Base-by-base conservation (phyloP, 2,329 filamentous ascomycete genomes). In the Ramularia collo-cygni region DNA sequence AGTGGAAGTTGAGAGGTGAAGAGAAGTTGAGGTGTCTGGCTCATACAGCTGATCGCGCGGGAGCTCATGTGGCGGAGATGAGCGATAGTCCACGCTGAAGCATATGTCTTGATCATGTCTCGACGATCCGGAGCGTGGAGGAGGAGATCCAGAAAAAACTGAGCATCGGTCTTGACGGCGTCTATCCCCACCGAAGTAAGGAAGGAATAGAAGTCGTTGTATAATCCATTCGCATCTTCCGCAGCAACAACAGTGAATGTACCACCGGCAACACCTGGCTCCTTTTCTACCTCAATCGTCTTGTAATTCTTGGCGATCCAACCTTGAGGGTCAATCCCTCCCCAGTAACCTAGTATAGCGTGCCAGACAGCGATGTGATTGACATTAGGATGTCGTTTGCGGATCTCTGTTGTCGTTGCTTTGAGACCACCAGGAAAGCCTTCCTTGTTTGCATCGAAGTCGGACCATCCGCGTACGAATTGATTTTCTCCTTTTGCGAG, bases 351-450 rank as follows among this genome's bases (percentile, higher is more conserved):
- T 15, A 77, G 58, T 9, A 96, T 71, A 1, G 90, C 86, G 65
- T 98, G 92, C 92, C 92, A 98, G 1, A 96, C 90, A 8, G 85
- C 86, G 36, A 96, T 76, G 53, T 95, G 83, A 44, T 83, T 75
- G 43, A 96, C 81, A 43, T 79, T 77, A 1, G 80, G 79, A 54
- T 89, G 77, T 15, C 54, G 50, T 13, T 74, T 64, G 15, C 86
- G 79, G 43, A 96, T 85, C 5, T 76, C 73, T 4, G 71, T 66
- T 1, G 93, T 72, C 0, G 83, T 79, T 5, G 78, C 70, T 56
- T 83, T 85, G 7, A 98, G 68, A 0, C 92, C 92, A 2, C 75
- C 68, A 0, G 90, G 89, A 44, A 98, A 98, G 0, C 79, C 78
- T 17, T 75, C 70, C 8, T 77, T 73, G 42, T 93, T 85, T 0